Evolutionary conservation across 345 rosid species (phyloP), one percentile per base, ranked within the genome.

Genomic region (Gossypium raimondii): DNA sequence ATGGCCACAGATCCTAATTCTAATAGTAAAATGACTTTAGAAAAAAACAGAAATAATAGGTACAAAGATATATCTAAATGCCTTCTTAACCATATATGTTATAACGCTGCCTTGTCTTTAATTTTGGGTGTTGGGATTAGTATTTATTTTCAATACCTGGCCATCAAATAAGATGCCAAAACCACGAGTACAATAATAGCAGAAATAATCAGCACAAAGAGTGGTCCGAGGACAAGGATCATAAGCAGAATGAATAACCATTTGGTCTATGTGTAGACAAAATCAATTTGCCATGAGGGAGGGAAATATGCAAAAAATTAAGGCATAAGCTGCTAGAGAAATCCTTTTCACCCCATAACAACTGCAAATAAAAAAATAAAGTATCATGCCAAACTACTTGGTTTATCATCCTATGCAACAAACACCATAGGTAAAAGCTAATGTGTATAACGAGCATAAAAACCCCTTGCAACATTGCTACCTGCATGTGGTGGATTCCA

Each of bases 401-500:
- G 52, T 47, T 1, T 20, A 22, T 11, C 7, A 27, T 44, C 29
- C 71, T 12, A 45, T 45, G n/a, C 34, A 67, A 67, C 18, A 67
- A 34, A 67, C 18, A 0, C 70, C 12, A 14, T 14, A 14, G 7
- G 22, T 25, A 43, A 16, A 51, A 29, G 55, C 11, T 70, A n/a
- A 50, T 25, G 59, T 25, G 43, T 68, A 25, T 51, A 29, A 69
- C 44, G 60, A 51, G 22, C 27, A 51, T 51, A 7, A 74, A 52
- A 5, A 27, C 16, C 22, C 4, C 27, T 41, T 18, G 74, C 58
- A 50, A 25, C 24, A 61, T 47, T 2, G 61, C 41, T 75, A 93
- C 99, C 99, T 93, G 98, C 84, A 91, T 95, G 69, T 94, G 98
- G 79, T 95, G 93, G 77, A 95, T 90, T 74, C 98, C 99, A 84